Base-by-base conservation (phyloP, 2,329 filamentous ascomycete species). In the Monosporascus sp. region DNA sequence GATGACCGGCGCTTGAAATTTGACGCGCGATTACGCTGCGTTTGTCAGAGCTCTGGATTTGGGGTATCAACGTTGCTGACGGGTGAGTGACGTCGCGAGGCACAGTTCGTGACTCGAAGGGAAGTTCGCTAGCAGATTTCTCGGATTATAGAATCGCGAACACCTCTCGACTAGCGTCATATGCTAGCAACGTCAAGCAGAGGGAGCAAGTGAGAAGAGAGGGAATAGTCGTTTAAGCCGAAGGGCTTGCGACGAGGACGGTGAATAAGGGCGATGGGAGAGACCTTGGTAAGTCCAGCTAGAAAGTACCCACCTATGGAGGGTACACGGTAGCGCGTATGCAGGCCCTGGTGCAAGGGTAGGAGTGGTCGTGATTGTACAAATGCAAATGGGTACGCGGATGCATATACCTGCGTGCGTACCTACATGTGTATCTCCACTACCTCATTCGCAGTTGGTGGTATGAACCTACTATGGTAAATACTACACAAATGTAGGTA, bases 11-110 rank as follows among this genome's bases (percentile, higher is more conserved):
- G 72, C 71, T 73, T 74, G 68, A 61, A 57, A 62, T 59, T 74
- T 74, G 66, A 73, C 73, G 73, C 72, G 73, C 73, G 72, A 74
- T 75, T 74, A 74, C 65, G 65, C 65, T 72, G 69, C 70, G 70
- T 65, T 68, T 72, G 70, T 65, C 62, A 63, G 63, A 66, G 63
- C 57, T 31, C 41, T 40, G 40, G 53, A 52, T 52, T 48, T 50
- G 52, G 54, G 47, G 46, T 35, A 38, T 38, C 40, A 27, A 27
- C n/a, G 8, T 27, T 46, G 14, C n/a, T 27, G 43, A 27, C 22
- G 45, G 26, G 26, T 40, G 46, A 51, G 26, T 47, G 43, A 46
- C 43, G 43, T 31, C 26, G 43, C 43, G 24, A 46, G 6, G 41
- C 41, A 24, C 22, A 31, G 43, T 24, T 46, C 24, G 24, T 46